Evolutionary conservation across 2,329 filamentous ascomycete genomes (phyloP).

Genomic region (Xylaria sp.): DNA sequence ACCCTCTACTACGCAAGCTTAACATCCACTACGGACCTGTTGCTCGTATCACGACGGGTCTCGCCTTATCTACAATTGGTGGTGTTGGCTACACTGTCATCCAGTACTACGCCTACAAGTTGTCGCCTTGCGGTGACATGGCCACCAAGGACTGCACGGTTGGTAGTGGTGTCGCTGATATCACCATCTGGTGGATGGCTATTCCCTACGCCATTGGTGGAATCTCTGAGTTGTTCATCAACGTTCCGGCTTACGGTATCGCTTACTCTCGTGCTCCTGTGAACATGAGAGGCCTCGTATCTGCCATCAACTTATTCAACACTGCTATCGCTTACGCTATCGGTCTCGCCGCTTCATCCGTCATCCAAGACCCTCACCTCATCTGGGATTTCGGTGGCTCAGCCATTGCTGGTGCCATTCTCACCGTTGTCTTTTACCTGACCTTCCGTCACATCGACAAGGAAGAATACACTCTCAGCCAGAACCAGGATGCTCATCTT

Average conservation of each 20-base stretch:
- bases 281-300: constrained; percentile 64
- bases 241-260: constrained; percentile 63
- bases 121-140: constrained; percentile 56
- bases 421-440: constrained; percentile 59
- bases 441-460: constrained; percentile 59
- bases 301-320: constrained; percentile 61
- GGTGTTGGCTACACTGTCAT: constrained; percentile 57
- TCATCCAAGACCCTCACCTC: constrained; percentile 61
- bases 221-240: constrained; percentile 64
- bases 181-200: constrained; percentile 68
- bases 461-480: constrained; percentile 57
- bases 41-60: constrained; percentile 62
- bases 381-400: constrained; percentile 62
- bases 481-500: constrained; percentile 53
- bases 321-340: constrained; percentile 59
- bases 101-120: constrained; percentile 56
- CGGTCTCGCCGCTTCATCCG: constrained; percentile 57
- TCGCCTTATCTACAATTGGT: constrained; percentile 60
- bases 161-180: constrained; percentile 54
- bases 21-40: constrained; percentile 61
- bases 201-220: constrained; percentile 63
- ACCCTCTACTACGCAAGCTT: constrained; percentile 56
- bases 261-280: constrained; percentile 62
- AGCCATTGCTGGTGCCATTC: constrained; percentile 58
- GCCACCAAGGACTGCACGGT: constrained; percentile 53